Evolutionary conservation across 1,284 basidiomycete genomes (phyloP).

Genomic region (Microbotryum scabiosae): DNA sequence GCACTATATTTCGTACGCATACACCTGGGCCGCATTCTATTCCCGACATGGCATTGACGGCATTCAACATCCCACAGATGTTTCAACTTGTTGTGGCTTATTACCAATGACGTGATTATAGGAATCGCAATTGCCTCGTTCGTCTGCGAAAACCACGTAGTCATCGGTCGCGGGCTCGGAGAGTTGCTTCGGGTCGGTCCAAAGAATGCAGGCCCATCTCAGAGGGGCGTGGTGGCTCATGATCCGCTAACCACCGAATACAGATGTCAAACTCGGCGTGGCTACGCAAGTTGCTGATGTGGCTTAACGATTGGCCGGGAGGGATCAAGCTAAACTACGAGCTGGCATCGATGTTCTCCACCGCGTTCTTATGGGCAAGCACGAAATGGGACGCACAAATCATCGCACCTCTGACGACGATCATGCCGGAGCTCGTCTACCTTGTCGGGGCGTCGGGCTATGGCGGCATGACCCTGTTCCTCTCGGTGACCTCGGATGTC

Average conservation of each 20-base stretch:
- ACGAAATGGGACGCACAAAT: slow-evolving; percentile 51
- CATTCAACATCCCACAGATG: slow-evolving; percentile 49
- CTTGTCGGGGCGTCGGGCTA: slow-evolving; percentile 51
- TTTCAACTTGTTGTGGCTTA: slow-evolving; percentile 83
- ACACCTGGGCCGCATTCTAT: slow-evolving; percentile 9
- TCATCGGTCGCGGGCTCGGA: slow-evolving; percentile 18
- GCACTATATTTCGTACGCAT: slow-evolving; percentile 49
- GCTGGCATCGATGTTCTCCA: slow-evolving; percentile 63
- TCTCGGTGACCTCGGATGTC: slow-evolving; percentile 61
- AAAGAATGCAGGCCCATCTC: not conserved
- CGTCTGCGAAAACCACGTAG: slow-evolving; percentile 52
- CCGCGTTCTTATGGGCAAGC: slow-evolving; percentile 57
- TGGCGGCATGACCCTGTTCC: slow-evolving; percentile 60
- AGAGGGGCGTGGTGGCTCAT: not conserved
- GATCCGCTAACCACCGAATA: not conserved
- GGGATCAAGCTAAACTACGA: slow-evolving; percentile 95
- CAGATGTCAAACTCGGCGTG: slow-evolving; percentile 48
- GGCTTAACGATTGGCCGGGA: slow-evolving; percentile 92
- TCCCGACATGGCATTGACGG: slow-evolving; percentile 6
- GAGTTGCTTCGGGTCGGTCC: slow-evolving; percentile 33
- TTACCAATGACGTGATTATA: slow-evolving; percentile 79
- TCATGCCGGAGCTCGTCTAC: slow-evolving; percentile 41
- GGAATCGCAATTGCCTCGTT: slow-evolving; percentile 63
- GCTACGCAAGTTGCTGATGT: slow-evolving; percentile 55
- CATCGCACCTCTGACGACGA: not conserved